These are phyloP conservation scores for Aspergillus haitiensis DNA, from an alignment of 495 filamentous ascomycete genomes.

Conservation along the genomic window DNA sequence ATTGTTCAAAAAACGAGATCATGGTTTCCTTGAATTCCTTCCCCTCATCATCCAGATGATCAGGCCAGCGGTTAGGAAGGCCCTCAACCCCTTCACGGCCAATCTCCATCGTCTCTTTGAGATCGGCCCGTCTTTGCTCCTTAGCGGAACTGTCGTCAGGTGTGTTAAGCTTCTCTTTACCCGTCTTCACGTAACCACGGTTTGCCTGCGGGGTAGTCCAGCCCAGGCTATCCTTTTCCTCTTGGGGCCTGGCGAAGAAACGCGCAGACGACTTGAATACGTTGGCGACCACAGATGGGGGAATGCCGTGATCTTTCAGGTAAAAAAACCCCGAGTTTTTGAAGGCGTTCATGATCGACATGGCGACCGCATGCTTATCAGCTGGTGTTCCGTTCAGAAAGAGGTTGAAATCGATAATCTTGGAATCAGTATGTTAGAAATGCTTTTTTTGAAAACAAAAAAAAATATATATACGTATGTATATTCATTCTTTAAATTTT, in stretches of 20 bases:
- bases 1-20: constrained; percentile 68
- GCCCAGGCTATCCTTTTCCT: constrained; percentile 66
- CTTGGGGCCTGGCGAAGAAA: constrained; percentile 73
- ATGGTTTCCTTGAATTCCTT: constrained; percentile 69
- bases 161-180: constrained; percentile 73
- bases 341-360: constrained; percentile 75
- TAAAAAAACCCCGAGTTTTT: constrained; percentile 89
- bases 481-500: background rate
- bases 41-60: constrained; percentile 59
- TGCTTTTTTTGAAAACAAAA: no score
- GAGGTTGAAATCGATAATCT: constrained; percentile 84
- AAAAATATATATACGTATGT: background rate
- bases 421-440: background rate
- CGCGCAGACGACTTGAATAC: constrained; percentile 71
- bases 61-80: constrained; percentile 80
- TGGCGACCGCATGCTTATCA: constrained; percentile 64
- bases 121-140: constrained; percentile 63
- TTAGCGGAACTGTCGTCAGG: constrained; percentile 59
- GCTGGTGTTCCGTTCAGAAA: constrained; percentile 66
- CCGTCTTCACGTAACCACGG: constrained; percentile 73
- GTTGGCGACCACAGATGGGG: constrained; percentile 53
- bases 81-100: constrained; percentile 69
- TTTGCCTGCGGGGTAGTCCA: constrained; percentile 76
- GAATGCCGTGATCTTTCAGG: constrained; percentile 74
- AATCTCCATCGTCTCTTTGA: constrained; percentile 86